Evolutionary conservation across 768 basidiomycete species (phyloP), one percentile per base, ranked within the genome.

Genomic region (Russula vinacea): DNA sequence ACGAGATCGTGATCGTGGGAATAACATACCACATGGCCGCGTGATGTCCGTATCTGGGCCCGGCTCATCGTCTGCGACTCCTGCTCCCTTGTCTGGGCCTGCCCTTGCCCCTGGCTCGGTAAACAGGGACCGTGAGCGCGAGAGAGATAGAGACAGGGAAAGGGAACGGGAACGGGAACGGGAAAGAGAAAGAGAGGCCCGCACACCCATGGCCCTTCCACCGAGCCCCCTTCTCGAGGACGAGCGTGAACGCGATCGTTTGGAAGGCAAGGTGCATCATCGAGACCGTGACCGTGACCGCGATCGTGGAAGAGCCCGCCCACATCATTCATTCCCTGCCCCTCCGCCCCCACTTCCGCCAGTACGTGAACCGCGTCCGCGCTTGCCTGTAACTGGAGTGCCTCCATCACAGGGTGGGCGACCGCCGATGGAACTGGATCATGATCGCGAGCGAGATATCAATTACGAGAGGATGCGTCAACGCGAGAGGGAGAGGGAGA

Each of bases 391-490:
- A 60, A 40, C 66, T 55, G 29, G 60, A 11, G 60, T 35, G 14
- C 58, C 67, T 35, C 35, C 50, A 19, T 26, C 67, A 64, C 6
- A 62, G 57, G 44, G 73, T 64, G 52, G 68, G 66, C 26, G 75
- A 70, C 50, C 70, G 69, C 35, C 73, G 72, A 58, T 70, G 70
- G 53, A 73, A 71, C 29, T 69, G 47, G 74, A 73, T 32, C 70
- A 71, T n/a, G 67, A 65, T 13, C 49, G 62, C 7, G 67, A 69
- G 26, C 73, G 71, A 33, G 71, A 74, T 33, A 69, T 67, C 24
- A 71, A 74, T 33, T 71, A 71, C 51, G 73, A 69, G 13, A 73
- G 72, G 62, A 70, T 72, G 35, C 69, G 70, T 5, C 64, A 68
- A 26, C 68, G 70, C 37, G 65, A 69, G 51, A 56, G 58, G 26